Conservation (phyloP, 495 filamentous ascomycete genomes). For the Lentithecium fluviatile region DNA sequence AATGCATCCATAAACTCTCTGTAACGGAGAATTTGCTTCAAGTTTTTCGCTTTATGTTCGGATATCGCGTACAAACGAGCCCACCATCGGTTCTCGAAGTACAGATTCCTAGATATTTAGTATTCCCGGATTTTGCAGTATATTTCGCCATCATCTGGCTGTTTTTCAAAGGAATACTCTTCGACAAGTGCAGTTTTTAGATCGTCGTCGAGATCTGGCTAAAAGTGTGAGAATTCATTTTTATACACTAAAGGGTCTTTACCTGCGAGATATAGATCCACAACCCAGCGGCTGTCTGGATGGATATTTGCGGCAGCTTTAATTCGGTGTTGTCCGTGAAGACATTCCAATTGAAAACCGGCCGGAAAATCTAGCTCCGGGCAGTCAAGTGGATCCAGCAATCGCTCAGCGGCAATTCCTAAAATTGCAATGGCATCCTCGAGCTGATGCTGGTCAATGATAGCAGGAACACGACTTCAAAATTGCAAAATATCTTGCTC, state of each 20-base stretch:
- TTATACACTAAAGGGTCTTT: constrained; percentile 11
- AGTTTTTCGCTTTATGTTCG: constrained; percentile 12
- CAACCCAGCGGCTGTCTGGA: constrained; percentile 2
- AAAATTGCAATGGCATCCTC: constrained; percentile 11
- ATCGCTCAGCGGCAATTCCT: constrained; percentile 6
- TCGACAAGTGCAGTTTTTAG: constrained; percentile 14
- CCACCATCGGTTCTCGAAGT: constrained; percentile 12
- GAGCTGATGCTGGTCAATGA: constrained; percentile 13
- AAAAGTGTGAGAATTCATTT: constrained; percentile 17
- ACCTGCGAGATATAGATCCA: constrained; percentile 8
- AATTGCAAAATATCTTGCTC: constrained; percentile 9
- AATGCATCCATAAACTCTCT: constrained; percentile 12
- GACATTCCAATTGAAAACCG: constrained; percentile 3
- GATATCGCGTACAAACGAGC: constrained; percentile 10
- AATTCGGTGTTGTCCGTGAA: constrained; percentile 4
- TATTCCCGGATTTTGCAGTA: constrained; percentile 12
- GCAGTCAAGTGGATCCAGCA: constrained; percentile 1
- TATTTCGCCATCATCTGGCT: constrained; percentile 8
- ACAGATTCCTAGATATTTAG: constrained; percentile 18
- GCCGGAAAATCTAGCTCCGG: constrained; percentile 11
- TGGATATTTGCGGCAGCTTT: constrained; percentile 6
- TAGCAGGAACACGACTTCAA: constrained; percentile 14
- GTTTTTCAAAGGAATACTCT: constrained; percentile 18
- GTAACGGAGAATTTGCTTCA: constrained; percentile 14
- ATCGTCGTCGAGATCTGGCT: constrained; percentile 10